These are phyloP conservation scores for Sclerotinia borealis DNA, from an alignment of 2,329 filamentous ascomycete species.

Conservation along the genomic window DNA sequence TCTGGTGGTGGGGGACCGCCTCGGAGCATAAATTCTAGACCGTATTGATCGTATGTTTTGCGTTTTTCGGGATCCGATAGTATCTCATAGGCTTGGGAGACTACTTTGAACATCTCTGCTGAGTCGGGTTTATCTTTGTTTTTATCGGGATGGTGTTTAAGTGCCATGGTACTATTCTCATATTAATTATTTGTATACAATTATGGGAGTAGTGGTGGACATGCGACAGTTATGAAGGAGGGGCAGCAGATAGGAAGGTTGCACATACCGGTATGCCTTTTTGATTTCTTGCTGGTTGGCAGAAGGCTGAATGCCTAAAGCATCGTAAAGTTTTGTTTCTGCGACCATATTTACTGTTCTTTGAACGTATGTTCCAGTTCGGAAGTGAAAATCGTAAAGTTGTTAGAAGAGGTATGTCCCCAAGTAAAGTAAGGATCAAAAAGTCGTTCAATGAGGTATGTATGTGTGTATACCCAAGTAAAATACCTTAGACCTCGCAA, in stretches of 20 bases:
- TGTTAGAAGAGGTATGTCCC: not conserved
- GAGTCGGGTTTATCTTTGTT: slow-evolving; percentile 87
- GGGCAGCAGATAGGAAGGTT: not conserved
- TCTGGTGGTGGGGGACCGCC: slow-evolving; percentile 67
- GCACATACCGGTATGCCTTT: slow-evolving; percentile 77
- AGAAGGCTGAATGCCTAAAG: slow-evolving; percentile 69
- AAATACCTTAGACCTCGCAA: too few relatives aligned
- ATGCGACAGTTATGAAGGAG: not conserved
- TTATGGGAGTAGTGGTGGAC: not conserved
- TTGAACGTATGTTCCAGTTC: not conserved
- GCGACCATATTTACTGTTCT: slow-evolving; percentile 64
- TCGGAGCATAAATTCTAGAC: slow-evolving; percentile 83
- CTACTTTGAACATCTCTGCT: slow-evolving; percentile 94
- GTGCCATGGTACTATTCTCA: slow-evolving; percentile 64
- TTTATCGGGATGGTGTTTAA: slow-evolving; percentile 96
- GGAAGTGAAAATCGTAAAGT: not conserved
- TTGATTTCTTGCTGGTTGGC: slow-evolving; percentile 93
- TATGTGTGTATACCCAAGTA: too few relatives aligned
- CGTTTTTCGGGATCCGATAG: slow-evolving; percentile 95
- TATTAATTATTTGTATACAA: slow-evolving; percentile 15
- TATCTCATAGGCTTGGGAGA: slow-evolving; percentile 96
- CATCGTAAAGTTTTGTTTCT: slow-evolving; percentile 93
- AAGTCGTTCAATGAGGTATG: too few relatives aligned
- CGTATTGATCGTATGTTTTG: slow-evolving; percentile 90
- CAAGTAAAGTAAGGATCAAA: too few relatives aligned